These are phyloP conservation scores for Cyberlindnera sargentensis DNA, from an alignment of 805 yeast genomes.

Conservation along the genomic window DNA sequence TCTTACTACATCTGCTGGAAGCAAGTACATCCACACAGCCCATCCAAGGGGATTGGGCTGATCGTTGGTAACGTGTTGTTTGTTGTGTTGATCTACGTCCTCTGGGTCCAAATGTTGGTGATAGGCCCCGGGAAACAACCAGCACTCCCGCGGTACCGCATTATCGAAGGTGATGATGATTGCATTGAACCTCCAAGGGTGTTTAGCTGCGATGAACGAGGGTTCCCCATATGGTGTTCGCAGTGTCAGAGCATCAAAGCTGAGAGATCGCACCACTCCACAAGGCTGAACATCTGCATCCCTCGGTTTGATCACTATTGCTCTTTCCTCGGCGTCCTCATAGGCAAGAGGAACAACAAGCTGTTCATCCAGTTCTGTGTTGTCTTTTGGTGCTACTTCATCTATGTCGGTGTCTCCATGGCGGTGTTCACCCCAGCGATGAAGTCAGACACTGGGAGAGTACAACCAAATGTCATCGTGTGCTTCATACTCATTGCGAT, in stretches of 20 bases:
- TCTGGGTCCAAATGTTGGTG: slow-evolving; percentile 40
- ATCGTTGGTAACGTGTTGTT: slow-evolving; percentile 26
- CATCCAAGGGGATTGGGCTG: slow-evolving; percentile 24
- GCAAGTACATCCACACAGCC: slow-evolving; percentile 15
- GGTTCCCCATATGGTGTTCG: slow-evolving; percentile 74
- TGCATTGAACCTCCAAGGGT: slow-evolving; percentile 42
- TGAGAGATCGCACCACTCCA: slow-evolving; percentile 66
- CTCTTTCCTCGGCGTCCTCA: slow-evolving; percentile 62
- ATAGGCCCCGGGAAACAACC: slow-evolving; percentile 56
- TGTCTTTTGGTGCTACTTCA: slow-evolving; percentile 30
- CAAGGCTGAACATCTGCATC: slow-evolving; percentile 48
- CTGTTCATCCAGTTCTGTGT: slow-evolving; percentile 48
- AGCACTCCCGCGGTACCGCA: slow-evolving; percentile 30
- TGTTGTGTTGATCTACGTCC: slow-evolving; percentile 17
- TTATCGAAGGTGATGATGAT: slow-evolving; percentile 13
- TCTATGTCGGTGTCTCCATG: slow-evolving; percentile 33
- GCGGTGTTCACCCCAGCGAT: slow-evolving; percentile 24
- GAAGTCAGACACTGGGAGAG: slow-evolving; percentile 13
- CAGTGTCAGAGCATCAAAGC: slow-evolving; percentile 59
- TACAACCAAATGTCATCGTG: slow-evolving; percentile 44
- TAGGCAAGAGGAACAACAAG: slow-evolving; percentile 62
- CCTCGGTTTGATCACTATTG: slow-evolving; percentile 83
- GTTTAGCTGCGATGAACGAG: slow-evolving; percentile 64
- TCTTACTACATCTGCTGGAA: slow-evolving; percentile 25
- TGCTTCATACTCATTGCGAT: slow-evolving; percentile 37